Conservation (phyloP, 208 protist genomes). For the Wallacemonas sp. region DNA sequence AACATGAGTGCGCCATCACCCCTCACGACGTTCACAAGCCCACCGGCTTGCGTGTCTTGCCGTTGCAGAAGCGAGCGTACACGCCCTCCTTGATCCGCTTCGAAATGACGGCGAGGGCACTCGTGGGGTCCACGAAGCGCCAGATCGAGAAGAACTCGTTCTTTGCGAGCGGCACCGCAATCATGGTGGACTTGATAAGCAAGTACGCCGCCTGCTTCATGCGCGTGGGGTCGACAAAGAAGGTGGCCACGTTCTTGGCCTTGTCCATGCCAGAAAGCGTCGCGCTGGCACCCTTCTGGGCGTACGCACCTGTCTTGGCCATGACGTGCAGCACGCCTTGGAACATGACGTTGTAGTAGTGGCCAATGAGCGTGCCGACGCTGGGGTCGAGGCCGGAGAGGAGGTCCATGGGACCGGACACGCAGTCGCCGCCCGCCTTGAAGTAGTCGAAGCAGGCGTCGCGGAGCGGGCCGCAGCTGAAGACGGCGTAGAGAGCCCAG, state of each 20-base stretch:
- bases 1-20: neutral
- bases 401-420: constrained; percentile 83
- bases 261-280: constrained; percentile 30
- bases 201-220: constrained; percentile 60
- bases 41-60: constrained; percentile 77
- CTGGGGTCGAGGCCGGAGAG: constrained; percentile 78
- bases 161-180: constrained; percentile 60
- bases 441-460: constrained; percentile 94
- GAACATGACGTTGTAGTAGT: constrained; percentile 90
- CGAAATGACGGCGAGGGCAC: constrained; percentile 52
- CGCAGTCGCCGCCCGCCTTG: constrained; percentile 80
- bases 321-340: constrained; percentile 55
- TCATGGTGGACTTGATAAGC: constrained; percentile 50
- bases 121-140: constrained; percentile 83
- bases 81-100: constrained; percentile 64
- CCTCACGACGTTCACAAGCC: constrained; percentile 47
- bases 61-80: constrained; percentile 53
- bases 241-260: constrained; percentile 47
- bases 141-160: constrained; percentile 86
- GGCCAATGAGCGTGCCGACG: constrained; percentile 63
- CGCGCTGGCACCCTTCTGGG: constrained; percentile 15
- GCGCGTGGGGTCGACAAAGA: constrained; percentile 63
- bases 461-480: constrained; percentile 64
- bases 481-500: constrained; percentile 91
- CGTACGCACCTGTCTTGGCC: constrained; percentile 45